Evolutionary conservation across 2,329 filamentous ascomycete genomes (phyloP).

Genomic region (Penicillium sp.): DNA sequence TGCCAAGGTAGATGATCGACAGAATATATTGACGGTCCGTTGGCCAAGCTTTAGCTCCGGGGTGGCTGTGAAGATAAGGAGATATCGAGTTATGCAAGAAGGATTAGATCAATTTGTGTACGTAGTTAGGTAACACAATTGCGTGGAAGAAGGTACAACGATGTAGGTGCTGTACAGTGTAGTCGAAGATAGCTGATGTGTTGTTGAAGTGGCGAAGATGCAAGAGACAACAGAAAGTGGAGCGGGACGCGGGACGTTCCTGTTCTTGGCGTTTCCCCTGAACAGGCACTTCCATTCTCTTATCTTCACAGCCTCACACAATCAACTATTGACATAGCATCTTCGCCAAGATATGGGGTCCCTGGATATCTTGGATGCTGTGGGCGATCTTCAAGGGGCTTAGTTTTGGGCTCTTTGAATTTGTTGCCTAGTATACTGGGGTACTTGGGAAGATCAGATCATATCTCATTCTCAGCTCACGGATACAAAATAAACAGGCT

Average conservation of each 20-base stretch:
- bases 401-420: constrained; percentile 3
- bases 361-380: neutral
- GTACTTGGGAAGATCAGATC: neutral
- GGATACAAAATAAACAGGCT: neutral
- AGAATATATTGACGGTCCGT: constrained; percentile 28
- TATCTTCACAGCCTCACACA: constrained; percentile 21
- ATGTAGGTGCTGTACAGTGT: neutral
- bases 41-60: constrained; percentile 31
- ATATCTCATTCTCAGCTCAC: neutral
- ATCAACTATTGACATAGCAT: constrained; percentile 16
- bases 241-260: neutral
- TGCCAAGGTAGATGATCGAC: constrained; percentile 34
- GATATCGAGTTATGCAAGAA: neutral
- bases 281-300: constrained; percentile 6
- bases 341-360: constrained; percentile 17
- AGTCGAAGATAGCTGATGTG: neutral
- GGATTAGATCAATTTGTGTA: neutral
- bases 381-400: constrained; percentile 12
- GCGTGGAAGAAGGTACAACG: no score
- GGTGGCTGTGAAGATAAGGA: constrained; percentile 21
- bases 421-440: neutral
- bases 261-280: constrained; percentile 10
- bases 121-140: no score
- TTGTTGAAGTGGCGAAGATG: neutral
- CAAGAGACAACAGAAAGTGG: neutral